Evolutionary conservation across 192 early-diverging fungal genomes (phyloP).

Genomic region (Coemansia sp.): DNA sequence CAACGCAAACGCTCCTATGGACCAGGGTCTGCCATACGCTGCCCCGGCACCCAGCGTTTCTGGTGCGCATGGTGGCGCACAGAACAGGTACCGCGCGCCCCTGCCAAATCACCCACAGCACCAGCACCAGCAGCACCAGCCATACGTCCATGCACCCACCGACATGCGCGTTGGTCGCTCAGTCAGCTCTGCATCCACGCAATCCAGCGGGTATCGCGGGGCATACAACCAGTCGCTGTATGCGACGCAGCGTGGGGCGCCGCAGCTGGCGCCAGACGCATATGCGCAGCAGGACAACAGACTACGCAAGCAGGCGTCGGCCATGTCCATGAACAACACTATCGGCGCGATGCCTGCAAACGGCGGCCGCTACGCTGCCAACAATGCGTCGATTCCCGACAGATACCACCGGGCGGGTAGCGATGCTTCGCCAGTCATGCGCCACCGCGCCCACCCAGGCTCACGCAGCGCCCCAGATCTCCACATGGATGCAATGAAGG

Average conservation of each 20-base stretch:
- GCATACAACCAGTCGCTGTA: slow-evolving; percentile 9
- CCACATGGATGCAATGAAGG: slow-evolving; percentile 36
- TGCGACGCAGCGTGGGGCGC: slow-evolving; percentile 36
- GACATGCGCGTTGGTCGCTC: slow-evolving; percentile 46
- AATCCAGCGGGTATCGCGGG: slow-evolving; percentile 34
- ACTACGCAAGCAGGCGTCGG: slow-evolving; percentile 43
- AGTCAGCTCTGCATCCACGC: slow-evolving; percentile 40
- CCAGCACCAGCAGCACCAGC: not conserved
- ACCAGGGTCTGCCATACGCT: not conserved
- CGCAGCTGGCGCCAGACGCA: slow-evolving; percentile 17
- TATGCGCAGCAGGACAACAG: not conserved
- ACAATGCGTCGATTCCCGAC: not conserved
- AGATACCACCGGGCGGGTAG: slow-evolving; percentile 3
- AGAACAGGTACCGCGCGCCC: slow-evolving; percentile 22
- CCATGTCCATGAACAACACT: slow-evolving; percentile 23
- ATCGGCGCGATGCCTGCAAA: not conserved
- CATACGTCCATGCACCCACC: slow-evolving; percentile 6
- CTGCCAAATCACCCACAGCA: not conserved
- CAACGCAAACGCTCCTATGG: slow-evolving; percentile 33
- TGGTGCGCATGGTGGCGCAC: slow-evolving; percentile 9
- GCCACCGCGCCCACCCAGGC: slow-evolving; percentile 24
- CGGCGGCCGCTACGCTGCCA: slow-evolving; percentile 3
- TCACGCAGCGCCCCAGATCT: slow-evolving; percentile 54
- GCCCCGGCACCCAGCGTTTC: not conserved
- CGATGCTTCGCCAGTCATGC: slow-evolving; percentile 15